Conservation (phyloP, 2,329 filamentous ascomycete species). For the Rhynchosporium agropyri region DNA sequence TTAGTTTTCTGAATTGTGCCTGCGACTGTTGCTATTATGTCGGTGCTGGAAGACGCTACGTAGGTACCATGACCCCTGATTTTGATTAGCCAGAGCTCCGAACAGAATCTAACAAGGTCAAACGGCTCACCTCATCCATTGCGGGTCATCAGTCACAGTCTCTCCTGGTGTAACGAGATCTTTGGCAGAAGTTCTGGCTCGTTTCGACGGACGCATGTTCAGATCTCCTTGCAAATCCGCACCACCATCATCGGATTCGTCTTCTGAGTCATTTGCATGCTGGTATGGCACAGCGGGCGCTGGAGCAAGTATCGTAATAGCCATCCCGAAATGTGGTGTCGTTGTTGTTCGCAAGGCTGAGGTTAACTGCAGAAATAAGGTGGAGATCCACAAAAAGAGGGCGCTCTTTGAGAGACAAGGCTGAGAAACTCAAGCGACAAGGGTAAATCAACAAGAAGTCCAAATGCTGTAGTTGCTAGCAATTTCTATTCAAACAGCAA, state of each 20-base stretch:
- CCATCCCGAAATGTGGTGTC: constrained; percentile 33
- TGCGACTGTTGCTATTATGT: constrained; percentile 87
- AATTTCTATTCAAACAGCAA: too few species aligned
- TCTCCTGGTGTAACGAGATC: constrained; percentile 87
- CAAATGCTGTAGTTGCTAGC: too few species aligned
- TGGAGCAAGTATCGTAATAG: constrained; percentile 43
- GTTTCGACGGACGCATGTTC: constrained; percentile 50
- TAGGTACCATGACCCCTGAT: constrained; percentile 90
- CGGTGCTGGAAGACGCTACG: constrained; percentile 60
- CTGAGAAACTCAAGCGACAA: constrained; percentile 6
- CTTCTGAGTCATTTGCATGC: constrained; percentile 31
- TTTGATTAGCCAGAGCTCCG: constrained; percentile 27
- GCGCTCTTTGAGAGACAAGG: background rate
- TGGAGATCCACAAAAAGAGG: background rate
- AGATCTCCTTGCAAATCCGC: constrained; percentile 42
- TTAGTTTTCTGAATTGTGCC: constrained; percentile 92
- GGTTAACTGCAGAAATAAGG: constrained; percentile 6
- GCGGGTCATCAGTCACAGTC: constrained; percentile 84
- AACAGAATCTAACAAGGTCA: background rate
- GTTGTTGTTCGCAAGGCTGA: constrained; percentile 18
- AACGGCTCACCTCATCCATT: constrained; percentile 80
- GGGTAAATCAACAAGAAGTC: too few species aligned
- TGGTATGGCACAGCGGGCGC: constrained; percentile 35
- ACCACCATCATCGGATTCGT: constrained; percentile 42
- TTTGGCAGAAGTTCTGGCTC: constrained; percentile 43